These are phyloP conservation scores for Canna indica DNA, from an alignment of 176 grass and related monocot species.

Conservation along the genomic window DNA sequence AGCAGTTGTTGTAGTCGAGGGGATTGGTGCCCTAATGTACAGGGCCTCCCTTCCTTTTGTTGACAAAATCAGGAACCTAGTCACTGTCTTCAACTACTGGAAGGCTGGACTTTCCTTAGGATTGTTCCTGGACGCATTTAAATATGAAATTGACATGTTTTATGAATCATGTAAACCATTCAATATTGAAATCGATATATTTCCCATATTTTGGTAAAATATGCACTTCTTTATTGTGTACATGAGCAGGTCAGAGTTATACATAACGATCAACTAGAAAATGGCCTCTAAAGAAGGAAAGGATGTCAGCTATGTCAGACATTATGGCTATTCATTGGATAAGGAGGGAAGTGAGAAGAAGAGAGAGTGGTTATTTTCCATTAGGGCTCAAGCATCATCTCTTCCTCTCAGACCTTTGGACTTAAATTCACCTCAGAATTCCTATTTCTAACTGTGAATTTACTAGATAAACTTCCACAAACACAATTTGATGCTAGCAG, in stretches of 20 bases:
- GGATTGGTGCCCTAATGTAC: conserved; percentile 87
- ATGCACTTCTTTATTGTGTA: neutral
- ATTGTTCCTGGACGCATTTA: conserved; percentile 83
- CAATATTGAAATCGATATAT: conserved; percentile 51
- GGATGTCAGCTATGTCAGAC: too few relatives aligned
- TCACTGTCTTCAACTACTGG: conserved; percentile 85
- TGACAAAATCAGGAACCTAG: conserved; percentile 47
- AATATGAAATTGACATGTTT: conserved; percentile 59
- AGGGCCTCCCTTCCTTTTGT: conserved; percentile 42
- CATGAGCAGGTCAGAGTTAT: neutral
- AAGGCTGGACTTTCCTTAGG: conserved; percentile 86
- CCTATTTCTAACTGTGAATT: neutral
- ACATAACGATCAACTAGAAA: neutral
- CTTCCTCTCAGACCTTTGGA: too few relatives aligned
- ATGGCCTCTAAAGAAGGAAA: too few relatives aligned
- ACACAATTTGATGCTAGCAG: neutral
- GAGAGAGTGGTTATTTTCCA: too few relatives aligned
- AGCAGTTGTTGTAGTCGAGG: conserved; percentile 75
- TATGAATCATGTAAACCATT: conserved; percentile 67
- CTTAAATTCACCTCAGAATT: too few relatives aligned
- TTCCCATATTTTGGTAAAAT: conserved; percentile 40
- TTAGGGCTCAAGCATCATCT: too few relatives aligned
- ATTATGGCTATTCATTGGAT: too few relatives aligned
- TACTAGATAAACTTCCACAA: neutral
- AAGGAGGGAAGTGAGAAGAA: too few relatives aligned